These are phyloP conservation scores for Puccinia coronata DNA, from an alignment of 1,284 basidiomycete species.

Conservation along the genomic window DNA sequence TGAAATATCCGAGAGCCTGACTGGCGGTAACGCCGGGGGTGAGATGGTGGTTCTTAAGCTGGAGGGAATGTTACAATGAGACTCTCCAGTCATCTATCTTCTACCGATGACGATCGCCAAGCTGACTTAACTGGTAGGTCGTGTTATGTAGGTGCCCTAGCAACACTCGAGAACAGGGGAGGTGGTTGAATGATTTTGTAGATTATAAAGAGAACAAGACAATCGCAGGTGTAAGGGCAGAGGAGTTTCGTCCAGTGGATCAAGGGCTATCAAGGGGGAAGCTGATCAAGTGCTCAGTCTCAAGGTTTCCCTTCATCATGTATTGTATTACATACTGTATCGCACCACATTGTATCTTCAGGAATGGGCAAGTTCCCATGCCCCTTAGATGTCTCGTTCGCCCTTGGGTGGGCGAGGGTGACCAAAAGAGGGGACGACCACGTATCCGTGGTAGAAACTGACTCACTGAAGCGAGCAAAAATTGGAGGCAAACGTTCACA, in stretches of 20 bases:
- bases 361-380: not conserved
- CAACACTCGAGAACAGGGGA: not conserved
- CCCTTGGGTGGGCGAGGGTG: not conserved
- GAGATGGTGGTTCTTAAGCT: not conserved
- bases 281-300: not conserved
- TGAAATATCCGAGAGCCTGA: too few species aligned
- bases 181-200: not conserved
- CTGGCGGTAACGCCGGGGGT: not conserved
- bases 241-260: not conserved
- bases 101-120: not conserved
- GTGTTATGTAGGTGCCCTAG: not conserved
- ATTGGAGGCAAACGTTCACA: too few species aligned
- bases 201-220: not conserved
- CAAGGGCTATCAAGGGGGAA: not conserved
- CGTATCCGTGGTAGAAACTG: not conserved
- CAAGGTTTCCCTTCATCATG: not conserved
- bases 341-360: not conserved
- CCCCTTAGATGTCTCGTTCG: not conserved
- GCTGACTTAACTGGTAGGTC: not conserved
- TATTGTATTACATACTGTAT: not conserved
- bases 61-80: not conserved
- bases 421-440: not conserved
- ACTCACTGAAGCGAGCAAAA: too few species aligned
- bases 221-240: not conserved
- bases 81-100: not conserved